Percentiles rank a stretch among this genome's conserved stretches.
phyloP scores from a whole-genome alignment of 805 yeast genomes.

The Ogataea pilisensis region DNA sequence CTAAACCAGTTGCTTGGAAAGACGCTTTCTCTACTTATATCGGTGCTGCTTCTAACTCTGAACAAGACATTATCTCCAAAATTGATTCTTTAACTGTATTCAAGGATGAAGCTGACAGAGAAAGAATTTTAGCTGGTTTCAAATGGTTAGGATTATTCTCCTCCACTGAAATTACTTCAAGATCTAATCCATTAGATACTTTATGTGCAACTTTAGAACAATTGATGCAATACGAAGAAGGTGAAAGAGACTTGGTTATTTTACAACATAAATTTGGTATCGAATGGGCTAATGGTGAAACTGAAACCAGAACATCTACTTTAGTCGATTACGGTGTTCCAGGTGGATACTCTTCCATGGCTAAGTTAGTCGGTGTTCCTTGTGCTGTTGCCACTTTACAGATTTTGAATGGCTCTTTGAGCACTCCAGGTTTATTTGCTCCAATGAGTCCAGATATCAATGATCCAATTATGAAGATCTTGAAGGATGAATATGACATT shows the following conservation, averaged over 20 bases:
- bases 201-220: constrained; percentile 94
- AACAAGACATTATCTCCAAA: constrained; percentile 69
- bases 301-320: constrained; percentile 92
- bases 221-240: constrained; percentile 92
- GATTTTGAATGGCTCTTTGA: constrained; percentile 74
- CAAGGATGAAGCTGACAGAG: constrained; percentile 77
- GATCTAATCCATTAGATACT: constrained; percentile 93
- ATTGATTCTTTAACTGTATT: constrained; percentile 76
- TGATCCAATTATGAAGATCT: constrained; percentile 84
- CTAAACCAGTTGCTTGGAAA: constrained; percentile 70
- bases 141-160: constrained; percentile 94
- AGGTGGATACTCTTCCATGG: constrained; percentile 97
- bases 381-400: constrained; percentile 92
- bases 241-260: constrained; percentile 92
- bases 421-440: constrained; percentile 81
- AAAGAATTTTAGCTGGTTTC: constrained; percentile 82
- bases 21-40: constrained; percentile 75
- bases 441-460: constrained; percentile 90
- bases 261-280: constrained; percentile 98
- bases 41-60: constrained; percentile 66
- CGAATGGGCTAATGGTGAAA: constrained; percentile 90
- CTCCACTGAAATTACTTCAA: constrained; percentile 69
- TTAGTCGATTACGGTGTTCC: constrained; percentile 90
- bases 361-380: constrained; percentile 96
- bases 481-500: constrained; percentile 87